Evolutionary conservation across 805 yeast species (phyloP), one percentile per base, ranked within the genome.

Genomic region (Hemisphaericaspora nanyangensis): DNA sequence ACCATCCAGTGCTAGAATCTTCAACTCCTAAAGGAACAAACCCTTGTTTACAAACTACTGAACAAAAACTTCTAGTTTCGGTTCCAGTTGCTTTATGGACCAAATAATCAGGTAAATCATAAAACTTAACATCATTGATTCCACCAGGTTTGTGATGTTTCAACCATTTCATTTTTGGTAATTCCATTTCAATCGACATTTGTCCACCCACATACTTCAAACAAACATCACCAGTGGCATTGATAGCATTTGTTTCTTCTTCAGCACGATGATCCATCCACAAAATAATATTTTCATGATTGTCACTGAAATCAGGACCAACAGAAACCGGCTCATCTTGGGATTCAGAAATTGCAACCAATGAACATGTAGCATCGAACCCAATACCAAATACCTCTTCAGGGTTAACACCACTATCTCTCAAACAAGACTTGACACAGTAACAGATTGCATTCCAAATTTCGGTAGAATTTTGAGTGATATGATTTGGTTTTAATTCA

Each of bases 261-360:
- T 74, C 81, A 0, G 98, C 97, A 47, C 99, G 77, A 62, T 93
- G 99, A 66, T 93, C 99, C 98, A 93, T 91, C 99, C 99, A 93
- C 46, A 93, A 65, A 37, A 93, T 80, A 52, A 93, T 82, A 61
- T 93, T 89, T 56, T 90, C 95, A 45, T 74, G 75, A 34, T 68
- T 49, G 52, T 87, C 80, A 25, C 63, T 47, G 58, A 87, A 91
- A 56, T 90, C 86, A 1, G 99, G 98, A 7, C 99, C 99, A 12
- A 89, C 98, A 2, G 84, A 87, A 31, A 87, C 73, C 3, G 96
- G 95, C 34, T 69, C 58, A 50, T 84, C 85, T 33, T 74, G 69
- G 5, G 67, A 56, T 47, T 82, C 85, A 44, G 80, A 73, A 27
- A 90, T 69, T 1, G 80, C 96, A 11, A 89, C 96, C 42, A 93